Evolutionary conservation across 2,329 filamentous ascomycete species (phyloP).

Genomic region (Stagonosporopsis vannaccii): DNA sequence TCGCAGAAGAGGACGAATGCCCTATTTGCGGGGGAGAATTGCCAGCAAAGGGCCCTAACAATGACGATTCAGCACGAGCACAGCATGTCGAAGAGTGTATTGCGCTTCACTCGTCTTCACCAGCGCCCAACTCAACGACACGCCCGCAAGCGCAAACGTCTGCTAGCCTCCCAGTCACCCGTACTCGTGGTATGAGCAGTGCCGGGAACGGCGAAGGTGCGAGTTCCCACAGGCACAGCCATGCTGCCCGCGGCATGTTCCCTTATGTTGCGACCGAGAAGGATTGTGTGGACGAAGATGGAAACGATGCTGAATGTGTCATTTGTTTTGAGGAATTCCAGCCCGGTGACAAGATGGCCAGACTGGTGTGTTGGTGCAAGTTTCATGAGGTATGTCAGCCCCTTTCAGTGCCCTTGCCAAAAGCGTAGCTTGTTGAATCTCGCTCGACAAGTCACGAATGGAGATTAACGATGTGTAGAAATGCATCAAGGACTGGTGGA

Average conservation of each 20-base stretch:
- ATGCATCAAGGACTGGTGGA: slow-evolving; percentile 69
- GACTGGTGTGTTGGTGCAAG: slow-evolving; percentile 69
- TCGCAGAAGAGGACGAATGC: slow-evolving; percentile 77
- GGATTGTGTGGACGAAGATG: slow-evolving; percentile 65
- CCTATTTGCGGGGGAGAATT: slow-evolving; percentile 78
- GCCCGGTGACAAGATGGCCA: slow-evolving; percentile 64
- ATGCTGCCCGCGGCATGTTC: slow-evolving; percentile 53
- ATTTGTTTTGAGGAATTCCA: slow-evolving; percentile 72
- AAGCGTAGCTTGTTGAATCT: no score
- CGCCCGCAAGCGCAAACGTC: slow-evolving; percentile 29
- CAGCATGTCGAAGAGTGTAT: slow-evolving; percentile 56
- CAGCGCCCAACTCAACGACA: slow-evolving; percentile 23
- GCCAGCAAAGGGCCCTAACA: slow-evolving; percentile 58
- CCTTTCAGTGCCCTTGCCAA: no score
- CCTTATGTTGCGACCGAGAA: slow-evolving; percentile 68
- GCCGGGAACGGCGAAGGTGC: slow-evolving; percentile 36
- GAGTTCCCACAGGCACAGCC: slow-evolving; percentile 33
- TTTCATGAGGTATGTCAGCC: slow-evolving; percentile 61
- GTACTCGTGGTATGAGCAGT: slow-evolving; percentile 45
- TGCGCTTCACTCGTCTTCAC: slow-evolving; percentile 36
- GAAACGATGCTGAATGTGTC: slow-evolving; percentile 63
- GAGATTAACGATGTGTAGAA: slow-evolving; percentile 32
- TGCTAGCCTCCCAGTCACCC: slow-evolving; percentile 36
- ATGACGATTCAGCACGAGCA: slow-evolving; percentile 52
- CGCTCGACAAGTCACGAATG: no score